Percentiles rank a stretch among this genome's conserved stretches.
phyloP scores from a whole-genome alignment of 768 basidiomycete species.

The Pleurotus giganteus region DNA sequence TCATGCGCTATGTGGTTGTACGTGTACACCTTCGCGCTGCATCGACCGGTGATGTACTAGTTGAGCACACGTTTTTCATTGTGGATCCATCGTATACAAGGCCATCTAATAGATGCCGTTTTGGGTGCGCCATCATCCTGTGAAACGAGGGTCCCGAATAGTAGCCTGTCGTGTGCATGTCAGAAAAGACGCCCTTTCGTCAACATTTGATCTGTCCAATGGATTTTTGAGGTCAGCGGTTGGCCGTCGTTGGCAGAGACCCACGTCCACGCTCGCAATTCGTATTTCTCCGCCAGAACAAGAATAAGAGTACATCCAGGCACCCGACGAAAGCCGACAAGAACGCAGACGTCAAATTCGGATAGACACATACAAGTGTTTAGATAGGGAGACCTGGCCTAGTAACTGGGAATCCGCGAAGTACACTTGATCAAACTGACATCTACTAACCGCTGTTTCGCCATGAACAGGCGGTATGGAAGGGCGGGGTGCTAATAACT shows the following conservation, averaged over 20 bases:
- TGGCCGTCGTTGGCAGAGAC: background rate
- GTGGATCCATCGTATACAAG: constrained; percentile 2
- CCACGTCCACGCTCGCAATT: constrained; percentile 5
- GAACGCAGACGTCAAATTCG: background rate
- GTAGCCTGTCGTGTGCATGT: constrained; percentile 6
- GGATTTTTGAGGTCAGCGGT: constrained; percentile 4
- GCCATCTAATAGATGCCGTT: background rate
- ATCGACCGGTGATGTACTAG: background rate
- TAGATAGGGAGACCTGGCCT: no score
- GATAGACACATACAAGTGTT: background rate
- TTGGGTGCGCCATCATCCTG: background rate
- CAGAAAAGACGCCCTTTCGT: background rate
- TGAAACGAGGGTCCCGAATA: constrained; percentile 8
- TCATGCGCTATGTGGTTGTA: no score
- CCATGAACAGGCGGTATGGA: background rate
- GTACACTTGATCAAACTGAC: background rate
- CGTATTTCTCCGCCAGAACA: constrained; percentile 4
- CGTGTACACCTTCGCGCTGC: no score
- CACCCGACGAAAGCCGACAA: constrained; percentile 9
- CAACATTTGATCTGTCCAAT: constrained; percentile 9
- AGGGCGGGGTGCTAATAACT: no score
- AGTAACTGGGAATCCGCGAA: background rate
- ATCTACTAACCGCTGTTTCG: background rate
- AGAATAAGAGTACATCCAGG: constrained; percentile 3
- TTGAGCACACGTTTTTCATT: background rate